Base-by-base conservation (phyloP, 2,329 filamentous ascomycete genomes). In the Paecilomyces fulvus region DNA sequence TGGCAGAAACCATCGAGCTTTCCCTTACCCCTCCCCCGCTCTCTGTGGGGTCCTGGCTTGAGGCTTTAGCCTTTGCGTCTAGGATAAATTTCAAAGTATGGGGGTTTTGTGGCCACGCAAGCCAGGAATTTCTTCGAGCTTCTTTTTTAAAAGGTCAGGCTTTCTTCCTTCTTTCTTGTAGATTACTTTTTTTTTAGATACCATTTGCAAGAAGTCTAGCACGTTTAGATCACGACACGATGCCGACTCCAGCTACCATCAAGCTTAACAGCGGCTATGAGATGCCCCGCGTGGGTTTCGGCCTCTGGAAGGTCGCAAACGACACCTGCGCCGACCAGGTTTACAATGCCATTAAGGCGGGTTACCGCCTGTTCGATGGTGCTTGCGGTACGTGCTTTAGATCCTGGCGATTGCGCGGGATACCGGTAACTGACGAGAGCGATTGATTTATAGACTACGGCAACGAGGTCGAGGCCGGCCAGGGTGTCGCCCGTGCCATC, bases 251-350 rank as follows among this genome's bases (percentile, higher is more conserved):
- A 14, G 20, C 65, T 56, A 64, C 61, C 49, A 56, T 67, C 55
- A 67, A 64, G 58, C 60, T 68, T 30, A 67, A 56, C 58, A 67
- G 59, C 55, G 66, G 66, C 56, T 64, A 58, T 51, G 64, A 68
- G 8, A 60, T 76, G 74, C 74, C 74, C 59, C 60, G 73, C 50
- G 74, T 76, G 57, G 74, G 74, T 51, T 76, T 75, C 55, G 74
- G 75, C 58, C 81, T 92, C 63, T 94, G 89, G 89, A 94, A 94
- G 78, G 87, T 94, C 62, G 83, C 84, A 72, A 88, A 87, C 63
- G 81, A 83, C 55, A 85, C 83, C 55, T 85, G 83, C 68, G 84
- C 89, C 65, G 88, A 92, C 65, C 83, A 83, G 59, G 85, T 92
- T 64, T 92, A 92, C 80, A 86, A 91, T 60, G 79, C 79, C 60